Conservation (phyloP, 2,329 filamentous ascomycete species). For the Fusarium tanahbumbuense region DNA sequence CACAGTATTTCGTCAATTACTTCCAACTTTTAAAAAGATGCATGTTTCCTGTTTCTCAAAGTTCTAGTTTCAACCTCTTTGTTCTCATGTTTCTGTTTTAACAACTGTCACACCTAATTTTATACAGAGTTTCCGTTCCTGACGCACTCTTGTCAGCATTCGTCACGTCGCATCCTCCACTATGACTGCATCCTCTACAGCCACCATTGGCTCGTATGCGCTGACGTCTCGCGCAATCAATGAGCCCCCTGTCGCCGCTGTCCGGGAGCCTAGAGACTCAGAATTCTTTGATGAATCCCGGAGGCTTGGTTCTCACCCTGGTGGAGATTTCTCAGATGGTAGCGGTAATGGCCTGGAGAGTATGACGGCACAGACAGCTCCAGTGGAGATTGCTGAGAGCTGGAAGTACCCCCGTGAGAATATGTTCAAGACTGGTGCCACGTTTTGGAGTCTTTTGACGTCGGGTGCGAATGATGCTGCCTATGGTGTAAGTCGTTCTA, state of each 20-base stretch:
- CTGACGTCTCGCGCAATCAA: conserved; percentile 27
- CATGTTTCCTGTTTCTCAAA: background rate
- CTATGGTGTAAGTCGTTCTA: conserved; percentile 61
- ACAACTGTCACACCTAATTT: background rate
- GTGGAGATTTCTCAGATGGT: background rate
- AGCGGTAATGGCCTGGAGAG: conserved; percentile 21
- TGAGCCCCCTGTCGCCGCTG: conserved; percentile 7
- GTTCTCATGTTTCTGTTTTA: background rate
- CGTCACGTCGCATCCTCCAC: conserved; percentile 2
- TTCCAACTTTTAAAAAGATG: background rate
- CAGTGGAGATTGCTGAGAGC: conserved; percentile 21
- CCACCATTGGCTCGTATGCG: conserved; percentile 35
- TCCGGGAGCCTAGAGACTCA: background rate
- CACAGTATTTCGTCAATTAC: conserved; percentile 2
- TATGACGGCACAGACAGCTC: background rate
- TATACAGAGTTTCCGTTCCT: conserved; percentile 2
- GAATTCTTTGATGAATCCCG: background rate
- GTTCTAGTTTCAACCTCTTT: background rate
- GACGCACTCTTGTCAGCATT: conserved; percentile 20
- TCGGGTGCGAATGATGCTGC: conserved; percentile 70
- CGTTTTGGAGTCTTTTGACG: conserved; percentile 68
- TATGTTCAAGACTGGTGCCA: conserved; percentile 60
- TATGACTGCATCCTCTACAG: conserved; percentile 31
- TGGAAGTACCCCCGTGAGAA: conserved; percentile 51
- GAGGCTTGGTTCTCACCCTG: conserved; percentile 5